Base-by-base conservation (phyloP, 192 early-diverging fungal species). In the Anaeromyces robustus region DNA sequence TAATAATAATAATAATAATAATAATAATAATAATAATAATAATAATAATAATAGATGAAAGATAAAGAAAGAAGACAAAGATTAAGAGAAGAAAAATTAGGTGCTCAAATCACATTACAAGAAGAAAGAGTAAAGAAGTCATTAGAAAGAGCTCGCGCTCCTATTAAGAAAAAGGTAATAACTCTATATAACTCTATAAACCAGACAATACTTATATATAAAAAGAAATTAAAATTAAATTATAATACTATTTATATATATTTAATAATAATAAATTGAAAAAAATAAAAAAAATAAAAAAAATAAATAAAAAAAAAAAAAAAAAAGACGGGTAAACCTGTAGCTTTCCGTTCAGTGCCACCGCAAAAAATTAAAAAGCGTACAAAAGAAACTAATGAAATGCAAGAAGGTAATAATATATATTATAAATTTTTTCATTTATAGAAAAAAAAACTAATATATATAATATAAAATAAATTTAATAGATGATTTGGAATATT, bases 351-450 rank as follows among this genome's bases (percentile, higher is more conserved):
- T 28, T 90, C 89, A 17, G 87, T 87, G 12, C 89, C 89, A 12
- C 89, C 89, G 12, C 89, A 89, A 80, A 90, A 90, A 80, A 87
- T 89, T 83, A 89, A 89, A 80, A 81, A 85, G 79, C 85, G 86
- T 82, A 86, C 86, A 78, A 84, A 87, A 52, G 89, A 88, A 81
- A 89, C 83, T 18, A 90, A 90, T 84, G 86, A 89, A 77, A 88
- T 87, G 78, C 82, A 84, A 77, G 86, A 87, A 83, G 84, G 84
- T 84, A 80, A 4, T 22, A 22, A 1, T 22, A 78, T 22, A 2
- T 26, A 14, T 7, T 17, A 39, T 78, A 59, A 11, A 52, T 34
- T 80, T 4, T n/a, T n/a, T n/a, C n/a, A n/a, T n/a, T n/a, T n/a
- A n/a, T n/a, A n/a, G n/a, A n/a, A n/a, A n/a, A n/a, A n/a, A n/a